Base-by-base conservation (phyloP, 179 eudicot species). In the Silene noctiflora region DNA sequence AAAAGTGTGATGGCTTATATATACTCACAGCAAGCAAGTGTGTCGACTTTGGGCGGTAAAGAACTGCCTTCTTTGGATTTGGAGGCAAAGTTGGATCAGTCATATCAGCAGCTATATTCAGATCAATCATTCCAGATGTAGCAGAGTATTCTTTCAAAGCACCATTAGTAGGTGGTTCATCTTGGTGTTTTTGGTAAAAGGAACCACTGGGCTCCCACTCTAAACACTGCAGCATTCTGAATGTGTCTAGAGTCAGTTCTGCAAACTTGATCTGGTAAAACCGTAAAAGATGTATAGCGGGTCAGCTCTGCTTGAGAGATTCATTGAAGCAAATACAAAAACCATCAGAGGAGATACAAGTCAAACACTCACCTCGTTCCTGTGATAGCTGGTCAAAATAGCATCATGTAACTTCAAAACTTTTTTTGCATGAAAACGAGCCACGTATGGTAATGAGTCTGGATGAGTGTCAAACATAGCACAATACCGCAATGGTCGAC, bases 141-240 rank as follows among this genome's bases (percentile, higher is more conserved):
- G 84, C 90, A 69, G 98, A 94, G 68, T 85, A 86, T 67, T 91
- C 95, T 76, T 85, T 82, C 25, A 69, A 44, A 77, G 61, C 77
- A 68, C 96, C 94, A 81, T 92, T 92, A 76, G 84, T 87, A 60
- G 63, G 72, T 24, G 87, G 74, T 85, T 87, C 93, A 83, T 80
- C 83, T 39, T 81, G 89, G 76, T 77, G 89, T 78, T 89, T 90
- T 76, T 91, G 89, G 77, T 87, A 90, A 85, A 84, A 86, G 29
- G 91, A 86, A 85, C 94, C 97, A 84, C 94, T 90, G 24, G 97
- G 91, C 87, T 94, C 98, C 97, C 97, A 94, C 86, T 94, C 98
- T 83, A 94, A 85, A 83, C 93, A 91, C 76, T 94, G 98, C 76
- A 90, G 85, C 98, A 94, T 94, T 84, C 98, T 87, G 76, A 78